Conservation (phyloP, 1,139 yeast species). For the Hyphopichia buzzinii region DNA sequence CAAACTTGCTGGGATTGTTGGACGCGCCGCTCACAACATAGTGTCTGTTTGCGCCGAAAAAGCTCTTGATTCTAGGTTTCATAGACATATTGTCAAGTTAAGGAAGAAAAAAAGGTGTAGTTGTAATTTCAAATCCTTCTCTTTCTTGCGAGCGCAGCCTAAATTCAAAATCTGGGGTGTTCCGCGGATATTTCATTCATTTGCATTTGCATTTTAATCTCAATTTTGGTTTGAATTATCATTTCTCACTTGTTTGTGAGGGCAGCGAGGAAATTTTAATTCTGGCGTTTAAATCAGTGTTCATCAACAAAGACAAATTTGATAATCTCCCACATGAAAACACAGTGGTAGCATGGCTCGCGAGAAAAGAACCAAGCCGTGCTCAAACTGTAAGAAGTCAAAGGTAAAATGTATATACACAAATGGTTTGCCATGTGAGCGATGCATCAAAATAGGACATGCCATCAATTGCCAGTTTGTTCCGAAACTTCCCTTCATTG, state of each 20-base stretch:
- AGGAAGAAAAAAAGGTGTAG: neutral
- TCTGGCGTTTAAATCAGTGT: too few relatives aligned
- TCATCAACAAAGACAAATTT: too few relatives aligned
- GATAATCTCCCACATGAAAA: too few relatives aligned
- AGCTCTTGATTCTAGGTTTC: conserved; percentile 39
- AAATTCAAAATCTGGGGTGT: conserved; percentile 2
- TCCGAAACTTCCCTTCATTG: conserved; percentile 49
- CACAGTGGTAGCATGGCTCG: conserved; percentile 30
- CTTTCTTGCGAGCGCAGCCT: neutral
- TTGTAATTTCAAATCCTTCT: neutral
- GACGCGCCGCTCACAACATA: conserved; percentile 80
- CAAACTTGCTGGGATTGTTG: conserved; percentile 61
- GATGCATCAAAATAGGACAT: conserved; percentile 53
- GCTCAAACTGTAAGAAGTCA: conserved; percentile 60
- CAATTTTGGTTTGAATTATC: too few relatives aligned
- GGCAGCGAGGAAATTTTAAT: too few relatives aligned
- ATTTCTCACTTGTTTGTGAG: too few relatives aligned
- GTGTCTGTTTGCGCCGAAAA: conserved; percentile 51
- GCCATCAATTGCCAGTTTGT: conserved; percentile 53
- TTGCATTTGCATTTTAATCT: too few relatives aligned
- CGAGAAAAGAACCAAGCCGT: conserved; percentile 57
- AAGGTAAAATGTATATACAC: conserved; percentile 61
- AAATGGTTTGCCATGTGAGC: conserved; percentile 51
- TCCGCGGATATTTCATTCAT: too few relatives aligned
- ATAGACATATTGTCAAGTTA: conserved; percentile 28